These are phyloP conservation scores for Blastobotrys indianensis DNA, from an alignment of 1,139 yeast species.

Conservation along the genomic window DNA sequence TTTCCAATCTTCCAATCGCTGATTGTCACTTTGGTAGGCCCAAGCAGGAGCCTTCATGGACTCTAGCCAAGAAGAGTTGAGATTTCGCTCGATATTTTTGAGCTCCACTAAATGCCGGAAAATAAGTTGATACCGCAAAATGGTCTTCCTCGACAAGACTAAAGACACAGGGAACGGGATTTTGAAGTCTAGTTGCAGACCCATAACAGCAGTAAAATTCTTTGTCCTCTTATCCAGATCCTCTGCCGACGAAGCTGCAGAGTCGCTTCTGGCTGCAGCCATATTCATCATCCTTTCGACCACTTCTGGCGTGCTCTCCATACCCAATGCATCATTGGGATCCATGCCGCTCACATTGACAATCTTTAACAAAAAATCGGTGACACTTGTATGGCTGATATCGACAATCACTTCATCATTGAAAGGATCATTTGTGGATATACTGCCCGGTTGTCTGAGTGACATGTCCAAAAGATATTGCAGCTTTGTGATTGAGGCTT, in stretches of 20 bases:
- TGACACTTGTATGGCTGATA: conserved; percentile 34
- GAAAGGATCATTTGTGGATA: conserved; percentile 36
- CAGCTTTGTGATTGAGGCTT: conserved; percentile 38
- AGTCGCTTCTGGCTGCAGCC: conserved; percentile 11
- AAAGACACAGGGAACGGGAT: conserved; percentile 86
- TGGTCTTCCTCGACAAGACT: conserved; percentile 61
- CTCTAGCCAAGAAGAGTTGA: conserved; percentile 70
- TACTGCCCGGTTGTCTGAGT: conserved; percentile 38
- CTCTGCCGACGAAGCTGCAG: conserved; percentile 10
- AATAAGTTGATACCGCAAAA: conserved; percentile 73
- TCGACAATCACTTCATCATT: conserved; percentile 35
- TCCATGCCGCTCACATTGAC: conserved; percentile 60
- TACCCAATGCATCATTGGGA: conserved; percentile 32
- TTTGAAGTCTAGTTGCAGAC: conserved; percentile 58
- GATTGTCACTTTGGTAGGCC: conserved; percentile 45
- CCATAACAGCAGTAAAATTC: conserved; percentile 42
- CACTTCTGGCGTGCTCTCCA: conserved; percentile 12
- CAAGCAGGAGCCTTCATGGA: conserved; percentile 62
- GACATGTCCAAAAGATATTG: conserved; percentile 38
- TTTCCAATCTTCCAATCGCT: conserved; percentile 50
- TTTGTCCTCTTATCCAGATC: conserved; percentile 14
- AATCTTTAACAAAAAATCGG: conserved; percentile 58
- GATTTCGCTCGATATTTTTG: conserved; percentile 53
- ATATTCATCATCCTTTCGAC: conserved; percentile 12
- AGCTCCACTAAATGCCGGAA: conserved; percentile 66